Percentiles rank a stretch among this genome's conserved stretches.
phyloP scores from a whole-genome alignment of 106 monocot species.

The Acorus calamus region DNA sequence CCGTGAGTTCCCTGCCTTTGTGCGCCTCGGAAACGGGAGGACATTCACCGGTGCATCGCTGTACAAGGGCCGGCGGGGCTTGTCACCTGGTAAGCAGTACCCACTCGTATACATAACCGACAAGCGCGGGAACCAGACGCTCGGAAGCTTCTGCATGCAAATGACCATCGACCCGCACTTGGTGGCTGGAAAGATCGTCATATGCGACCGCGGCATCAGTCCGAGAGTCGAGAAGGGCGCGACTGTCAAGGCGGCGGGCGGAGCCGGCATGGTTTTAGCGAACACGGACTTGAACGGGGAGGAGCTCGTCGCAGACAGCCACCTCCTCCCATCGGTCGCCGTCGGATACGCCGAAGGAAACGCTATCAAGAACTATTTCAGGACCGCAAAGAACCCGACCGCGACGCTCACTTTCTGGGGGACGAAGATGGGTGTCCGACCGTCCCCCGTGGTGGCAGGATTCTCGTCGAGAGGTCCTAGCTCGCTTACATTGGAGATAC shows the following conservation, averaged over 20 bases:
- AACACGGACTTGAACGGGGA: slow-evolving; percentile 72
- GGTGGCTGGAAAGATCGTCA: slow-evolving; percentile 73
- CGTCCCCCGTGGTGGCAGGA: slow-evolving; percentile 78
- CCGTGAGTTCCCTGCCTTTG: slow-evolving; percentile 59
- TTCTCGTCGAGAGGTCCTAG: slow-evolving; percentile 91
- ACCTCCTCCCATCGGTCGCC: slow-evolving; percentile 68
- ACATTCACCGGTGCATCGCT: slow-evolving; percentile 62
- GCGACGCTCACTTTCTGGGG: slow-evolving; percentile 58
- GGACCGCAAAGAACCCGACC: slow-evolving; percentile 11
- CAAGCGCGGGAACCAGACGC: slow-evolving; percentile 39
- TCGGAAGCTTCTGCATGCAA: slow-evolving; percentile 62
- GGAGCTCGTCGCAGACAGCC: slow-evolving; percentile 77
- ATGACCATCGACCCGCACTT: slow-evolving; percentile 49
- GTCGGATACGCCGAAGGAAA: slow-evolving; percentile 43
- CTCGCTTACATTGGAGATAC: slow-evolving; percentile 60
- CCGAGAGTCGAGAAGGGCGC: slow-evolving; percentile 78
- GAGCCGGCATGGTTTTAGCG: slow-evolving; percentile 69
- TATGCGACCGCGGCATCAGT: slow-evolving; percentile 80
- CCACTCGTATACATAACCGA: slow-evolving; percentile 53
- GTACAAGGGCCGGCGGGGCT: slow-evolving; percentile 44
- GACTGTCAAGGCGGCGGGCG: slow-evolving; percentile 79
- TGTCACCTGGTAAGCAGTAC: slow-evolving; percentile 36
- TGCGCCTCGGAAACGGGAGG: slow-evolving; percentile 41
- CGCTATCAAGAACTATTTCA: slow-evolving; percentile 42
- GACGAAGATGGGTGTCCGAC: slow-evolving; percentile 69